These are phyloP conservation scores for Chrysoporthe austroafricana DNA, from an alignment of 2,329 filamentous ascomycete species.

Conservation along the genomic window DNA sequence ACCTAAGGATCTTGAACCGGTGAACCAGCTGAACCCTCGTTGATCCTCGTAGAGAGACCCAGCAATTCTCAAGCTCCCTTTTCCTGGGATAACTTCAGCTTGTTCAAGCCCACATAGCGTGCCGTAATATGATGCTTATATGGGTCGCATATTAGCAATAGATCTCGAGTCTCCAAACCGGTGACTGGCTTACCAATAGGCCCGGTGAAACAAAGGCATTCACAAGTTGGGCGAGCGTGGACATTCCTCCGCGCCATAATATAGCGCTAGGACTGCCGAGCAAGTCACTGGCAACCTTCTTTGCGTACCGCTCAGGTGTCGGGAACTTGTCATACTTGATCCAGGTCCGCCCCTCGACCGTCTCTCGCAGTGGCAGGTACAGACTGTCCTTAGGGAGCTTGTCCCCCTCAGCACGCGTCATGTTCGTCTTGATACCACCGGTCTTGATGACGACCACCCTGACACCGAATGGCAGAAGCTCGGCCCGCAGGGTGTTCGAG, in stretches of 20 bases:
- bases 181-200: slow-evolving; percentile 1
- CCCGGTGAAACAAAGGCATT: not conserved
- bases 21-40: not conserved
- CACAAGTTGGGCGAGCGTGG: not conserved
- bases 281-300: slow-evolving; percentile 1
- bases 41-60: not conserved
- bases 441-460: slow-evolving; percentile 40
- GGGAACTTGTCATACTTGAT: slow-evolving; percentile 8
- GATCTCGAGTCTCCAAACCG: not conserved
- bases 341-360: slow-evolving; percentile 2
- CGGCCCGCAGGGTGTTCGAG: slow-evolving; percentile 45
- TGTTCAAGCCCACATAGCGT: not conserved
- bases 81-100: not conserved
- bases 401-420: slow-evolving; percentile 31
- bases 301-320: slow-evolving; percentile 7
- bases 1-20: too few species aligned
- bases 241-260: slow-evolving; percentile 7
- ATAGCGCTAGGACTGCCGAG: slow-evolving; percentile 7
- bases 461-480: slow-evolving; percentile 42
- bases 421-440: slow-evolving; percentile 39
- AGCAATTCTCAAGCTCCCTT: not conserved
- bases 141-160: not conserved
- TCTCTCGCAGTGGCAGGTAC: not conserved
- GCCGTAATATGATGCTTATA: not conserved
- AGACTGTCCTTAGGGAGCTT: slow-evolving; percentile 12